Evolutionary conservation across 371 early-diverging fungal species (phyloP), one percentile per base, ranked within the genome.

Genomic region (Catenaria anguillulae): DNA sequence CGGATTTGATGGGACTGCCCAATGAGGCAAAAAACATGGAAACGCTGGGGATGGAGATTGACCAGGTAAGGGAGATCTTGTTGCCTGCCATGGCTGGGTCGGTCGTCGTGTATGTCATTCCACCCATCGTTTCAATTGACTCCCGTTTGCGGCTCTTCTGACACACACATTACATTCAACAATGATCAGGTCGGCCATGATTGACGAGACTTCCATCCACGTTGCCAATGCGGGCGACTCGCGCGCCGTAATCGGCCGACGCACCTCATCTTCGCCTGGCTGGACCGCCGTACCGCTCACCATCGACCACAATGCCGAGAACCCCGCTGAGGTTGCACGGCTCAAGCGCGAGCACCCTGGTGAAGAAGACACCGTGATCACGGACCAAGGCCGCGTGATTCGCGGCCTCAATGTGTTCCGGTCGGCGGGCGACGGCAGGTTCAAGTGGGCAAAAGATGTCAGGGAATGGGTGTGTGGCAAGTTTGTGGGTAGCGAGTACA

Each of bases 381-480:
- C 87, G 33, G 62, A 63, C 43, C 60, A 77, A 2, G 84, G 84
- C 6, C 76, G 92, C 29, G 78, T 90, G 8, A 71, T 92, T 3
- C 91, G 92, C 23, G 82, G 82, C 0, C 75, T 90, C 62, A 79
- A 83, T 82, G 83, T 87, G 15, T 79, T 84, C 23, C 72, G 87
- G 3, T 84, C 85, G 4, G 86, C 89, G 72, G 90, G 90, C 64
- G 87, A 87, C 66, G 80, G 81, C 33, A 75, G 87, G 63, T 88
- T 86, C 77, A 89, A 91, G 50, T 45, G 40, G 46, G 23, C 46
- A 24, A 12, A n/a, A 23, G 33, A 48, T 48, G 50, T 21, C n/a
- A 46, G 34, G 42, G 33, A 62, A 21, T 26, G 34, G 59, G 31
- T 61, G 29, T 31, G 31, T 21, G 35, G 21, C 33, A 33, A 63